These are phyloP conservation scores for Arabidopsis suecica DNA, from an alignment of 345 rosid species.

Conservation along the genomic window DNA sequence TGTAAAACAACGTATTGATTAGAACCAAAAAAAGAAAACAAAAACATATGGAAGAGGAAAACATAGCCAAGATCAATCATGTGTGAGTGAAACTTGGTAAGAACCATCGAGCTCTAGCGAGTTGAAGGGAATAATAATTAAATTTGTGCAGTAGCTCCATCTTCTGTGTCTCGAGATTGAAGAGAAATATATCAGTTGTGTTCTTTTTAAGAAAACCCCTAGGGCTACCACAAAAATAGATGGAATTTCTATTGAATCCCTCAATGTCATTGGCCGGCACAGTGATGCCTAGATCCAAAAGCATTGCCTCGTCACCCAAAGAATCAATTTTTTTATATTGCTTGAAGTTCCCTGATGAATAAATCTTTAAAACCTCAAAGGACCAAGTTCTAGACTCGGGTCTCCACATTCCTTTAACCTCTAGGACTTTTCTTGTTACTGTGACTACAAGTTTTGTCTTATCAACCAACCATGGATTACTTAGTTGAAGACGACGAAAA, in stretches of 20 bases:
- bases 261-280: neutral
- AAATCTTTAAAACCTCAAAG: neutral
- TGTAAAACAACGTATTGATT: neutral
- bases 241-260: neutral
- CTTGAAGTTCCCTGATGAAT: neutral
- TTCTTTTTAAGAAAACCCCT: too few relatives aligned
- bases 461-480: too few relatives aligned
- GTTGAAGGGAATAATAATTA: neutral
- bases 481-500: too few relatives aligned
- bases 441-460: neutral
- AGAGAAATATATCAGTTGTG: neutral
- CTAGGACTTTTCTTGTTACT: neutral
- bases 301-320: neutral
- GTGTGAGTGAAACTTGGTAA: neutral
- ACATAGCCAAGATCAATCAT: neutral
- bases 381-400: neutral
- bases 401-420: neutral
- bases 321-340: neutral
- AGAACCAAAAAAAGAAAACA: too few relatives aligned
- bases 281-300: slow-evolving; percentile 15
- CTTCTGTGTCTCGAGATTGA: neutral
- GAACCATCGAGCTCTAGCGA: neutral
- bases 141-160: neutral
- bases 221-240: neutral
- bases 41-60: neutral